phyloP scores from a whole-genome alignment of 805 yeast species.

The Barnettozyma californica region DNA sequence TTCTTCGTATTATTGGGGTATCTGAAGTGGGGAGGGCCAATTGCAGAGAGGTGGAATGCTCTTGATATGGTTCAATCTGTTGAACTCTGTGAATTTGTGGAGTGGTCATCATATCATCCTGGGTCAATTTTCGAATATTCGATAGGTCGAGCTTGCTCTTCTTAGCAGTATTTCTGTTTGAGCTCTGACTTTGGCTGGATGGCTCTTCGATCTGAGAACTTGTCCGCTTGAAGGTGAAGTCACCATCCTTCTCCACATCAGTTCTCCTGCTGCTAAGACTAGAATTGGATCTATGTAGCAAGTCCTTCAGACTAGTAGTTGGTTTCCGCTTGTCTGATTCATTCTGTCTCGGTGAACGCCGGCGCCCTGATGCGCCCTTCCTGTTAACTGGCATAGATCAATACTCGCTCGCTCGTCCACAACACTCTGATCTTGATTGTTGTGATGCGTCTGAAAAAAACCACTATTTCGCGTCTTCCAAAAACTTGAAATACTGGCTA shows the following conservation, averaged over 20 bases:
- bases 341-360: conserved; percentile 11
- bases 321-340: conserved; percentile 14
- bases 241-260: conserved; percentile 18
- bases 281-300: conserved; percentile 18
- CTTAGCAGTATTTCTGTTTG: not conserved
- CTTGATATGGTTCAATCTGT: conserved; percentile 14
- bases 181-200: not conserved
- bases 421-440: not conserved
- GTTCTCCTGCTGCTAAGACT: conserved; percentile 7
- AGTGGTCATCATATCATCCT: conserved; percentile 20
- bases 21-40: conserved; percentile 31
- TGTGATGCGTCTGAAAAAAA: not conserved
- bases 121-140: conserved; percentile 8
- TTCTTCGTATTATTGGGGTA: conserved; percentile 34
- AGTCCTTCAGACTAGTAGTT: conserved; percentile 20
- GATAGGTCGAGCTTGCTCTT: not conserved
- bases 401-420: not conserved
- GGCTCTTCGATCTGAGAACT: conserved; percentile 7
- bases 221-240: conserved; percentile 20
- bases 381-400: not conserved
- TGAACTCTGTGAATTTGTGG: conserved; percentile 10
- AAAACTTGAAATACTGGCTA: not conserved
- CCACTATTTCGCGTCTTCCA: not conserved
- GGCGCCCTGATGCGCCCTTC: conserved; percentile 10
- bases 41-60: conserved; percentile 23